A percentile compares a stretch with the other conserved stretches of the same genome.
Evolutionary conservation across 169 alveolate genomes (phyloP).

Genomic region (Eimeria necatrix): DNA sequence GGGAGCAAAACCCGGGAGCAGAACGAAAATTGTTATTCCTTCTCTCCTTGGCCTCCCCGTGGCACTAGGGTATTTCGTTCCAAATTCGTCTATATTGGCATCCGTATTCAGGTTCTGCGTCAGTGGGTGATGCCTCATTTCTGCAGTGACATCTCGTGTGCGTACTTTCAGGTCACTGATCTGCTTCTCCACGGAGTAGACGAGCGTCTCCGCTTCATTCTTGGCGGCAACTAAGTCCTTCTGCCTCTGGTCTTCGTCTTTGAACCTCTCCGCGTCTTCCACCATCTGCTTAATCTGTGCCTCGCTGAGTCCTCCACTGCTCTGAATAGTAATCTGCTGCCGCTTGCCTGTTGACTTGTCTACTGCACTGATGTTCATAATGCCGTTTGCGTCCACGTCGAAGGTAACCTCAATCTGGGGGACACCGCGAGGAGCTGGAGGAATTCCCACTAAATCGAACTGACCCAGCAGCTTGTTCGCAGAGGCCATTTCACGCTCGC

Average conservation of each 20-base stretch:
- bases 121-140: no score
- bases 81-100: no score
- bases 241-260: slow-evolving; percentile 96
- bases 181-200: slow-evolving; percentile 94
- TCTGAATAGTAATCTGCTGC: slow-evolving; percentile 97
- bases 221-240: slow-evolving; percentile 95
- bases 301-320: slow-evolving; percentile 97
- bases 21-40: no score
- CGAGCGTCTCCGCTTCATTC: slow-evolving; percentile 96
- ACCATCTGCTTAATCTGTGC: slow-evolving; percentile 97
- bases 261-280: slow-evolving; percentile 96
- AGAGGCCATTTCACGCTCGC: slow-evolving; percentile 99
- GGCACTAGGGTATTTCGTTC: no score
- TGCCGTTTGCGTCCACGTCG: slow-evolving; percentile 99
- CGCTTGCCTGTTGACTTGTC: slow-evolving; percentile 98
- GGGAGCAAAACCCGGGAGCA: not conserved
- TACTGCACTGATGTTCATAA: slow-evolving; percentile 97
- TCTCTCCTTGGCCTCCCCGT: no score
- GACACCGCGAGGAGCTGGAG: slow-evolving; percentile 99
- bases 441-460: slow-evolving; percentile 98
- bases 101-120: no score
- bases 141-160: not conserved
- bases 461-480: slow-evolving; percentile 98
- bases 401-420: slow-evolving; percentile 92
- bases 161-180: slow-evolving; percentile 89